A percentile compares a stretch with the other conserved stretches of the same genome.
Conservation (phyloP, 2,329 filamentous ascomycete genomes). For the Fusarium nygamai region DNA sequence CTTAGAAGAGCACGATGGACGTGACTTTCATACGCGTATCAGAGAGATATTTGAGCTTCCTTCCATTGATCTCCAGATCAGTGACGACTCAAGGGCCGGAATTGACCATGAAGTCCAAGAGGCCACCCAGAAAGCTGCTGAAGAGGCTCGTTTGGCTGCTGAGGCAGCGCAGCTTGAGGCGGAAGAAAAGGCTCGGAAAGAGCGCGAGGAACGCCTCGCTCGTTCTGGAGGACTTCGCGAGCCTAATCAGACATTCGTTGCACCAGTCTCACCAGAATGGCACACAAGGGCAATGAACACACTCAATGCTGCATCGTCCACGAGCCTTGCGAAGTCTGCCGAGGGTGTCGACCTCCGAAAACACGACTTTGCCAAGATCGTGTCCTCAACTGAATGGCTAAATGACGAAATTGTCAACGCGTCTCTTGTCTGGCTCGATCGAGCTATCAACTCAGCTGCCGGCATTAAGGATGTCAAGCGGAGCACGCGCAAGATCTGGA, state of each 20-base stretch:
- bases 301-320: constrained; percentile 47
- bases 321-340: constrained; percentile 56
- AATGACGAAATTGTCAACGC: constrained; percentile 82
- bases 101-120: constrained; percentile 41
- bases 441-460: constrained; percentile 65
- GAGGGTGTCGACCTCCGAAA: constrained; percentile 60
- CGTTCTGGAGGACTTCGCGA: constrained; percentile 46
- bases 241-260: constrained; percentile 43
- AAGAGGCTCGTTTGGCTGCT: constrained; percentile 42
- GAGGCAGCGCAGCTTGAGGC: constrained; percentile 39
- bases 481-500: constrained; percentile 66
- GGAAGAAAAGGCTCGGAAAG: constrained; percentile 38
- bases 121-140: constrained; percentile 35
- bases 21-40: constrained; percentile 36
- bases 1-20: constrained; percentile 8
- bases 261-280: constrained; percentile 45
- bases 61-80: constrained; percentile 42
- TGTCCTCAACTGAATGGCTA: constrained; percentile 70
- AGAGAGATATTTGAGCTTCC: constrained; percentile 42
- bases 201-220: constrained; percentile 44
- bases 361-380: constrained; percentile 72
- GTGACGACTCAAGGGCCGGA: constrained; percentile 43
- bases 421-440: constrained; percentile 69
- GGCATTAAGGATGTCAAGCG: constrained; percentile 60
- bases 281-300: constrained; percentile 42